phyloP scores from a whole-genome alignment of 805 yeast species.

The Lachancea thermotolerans region DNA sequence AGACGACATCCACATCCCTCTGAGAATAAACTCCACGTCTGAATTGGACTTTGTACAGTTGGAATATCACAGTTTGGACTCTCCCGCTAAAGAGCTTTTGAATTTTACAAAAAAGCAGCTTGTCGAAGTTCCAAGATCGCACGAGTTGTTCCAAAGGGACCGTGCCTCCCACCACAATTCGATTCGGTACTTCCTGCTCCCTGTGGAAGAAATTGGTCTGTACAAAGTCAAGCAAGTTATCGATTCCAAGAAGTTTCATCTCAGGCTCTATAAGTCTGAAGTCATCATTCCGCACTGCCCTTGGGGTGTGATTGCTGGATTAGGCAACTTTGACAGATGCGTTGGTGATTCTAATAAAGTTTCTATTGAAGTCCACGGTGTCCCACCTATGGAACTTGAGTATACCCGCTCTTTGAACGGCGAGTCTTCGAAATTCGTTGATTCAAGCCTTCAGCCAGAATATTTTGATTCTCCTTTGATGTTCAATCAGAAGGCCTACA shows the following conservation, averaged over 20 bases:
- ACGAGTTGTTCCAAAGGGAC: conserved; percentile 10
- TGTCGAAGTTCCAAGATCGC: conserved; percentile 29
- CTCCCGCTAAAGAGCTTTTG: conserved; percentile 39
- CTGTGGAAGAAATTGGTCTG: conserved; percentile 64
- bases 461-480: conserved; percentile 45
- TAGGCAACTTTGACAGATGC: conserved; percentile 49
- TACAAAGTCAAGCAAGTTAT: conserved; percentile 62
- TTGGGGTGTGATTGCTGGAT: conserved; percentile 44
- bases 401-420: conserved; percentile 44
- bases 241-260: conserved; percentile 57
- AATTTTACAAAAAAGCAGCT: conserved; percentile 57
- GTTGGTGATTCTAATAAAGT: conserved; percentile 50
- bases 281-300: conserved; percentile 76
- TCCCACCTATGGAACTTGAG: conserved; percentile 63
- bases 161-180: conserved; percentile 10
- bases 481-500: conserved; percentile 26
- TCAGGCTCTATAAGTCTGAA: conserved; percentile 55
- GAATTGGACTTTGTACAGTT: conserved; percentile 64
- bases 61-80: conserved; percentile 49
- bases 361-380: conserved; percentile 56
- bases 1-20: conserved; percentile 42
- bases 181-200: conserved; percentile 57
- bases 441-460: conserved; percentile 46
- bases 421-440: conserved; percentile 25
- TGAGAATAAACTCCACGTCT: conserved; percentile 73